phyloP scores from a whole-genome alignment of 176 grass and related monocot genomes.

The Ensete glaucum region DNA sequence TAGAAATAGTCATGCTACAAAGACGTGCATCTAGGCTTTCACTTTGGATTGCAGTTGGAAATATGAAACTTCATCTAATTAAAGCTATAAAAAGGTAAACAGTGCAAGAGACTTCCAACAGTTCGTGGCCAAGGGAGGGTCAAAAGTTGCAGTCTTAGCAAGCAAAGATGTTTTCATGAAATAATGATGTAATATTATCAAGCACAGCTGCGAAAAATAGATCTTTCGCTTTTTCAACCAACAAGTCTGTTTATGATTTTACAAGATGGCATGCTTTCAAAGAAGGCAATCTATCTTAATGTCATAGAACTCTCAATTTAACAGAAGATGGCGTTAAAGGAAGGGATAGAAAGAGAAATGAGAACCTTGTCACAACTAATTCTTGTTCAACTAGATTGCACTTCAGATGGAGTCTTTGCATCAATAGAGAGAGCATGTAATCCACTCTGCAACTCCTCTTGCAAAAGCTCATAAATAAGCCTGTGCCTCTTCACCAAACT shows the following conservation, averaged over 20 bases:
- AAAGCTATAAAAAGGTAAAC: neutral
- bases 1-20: too few relatives aligned
- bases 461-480: conserved; percentile 68
- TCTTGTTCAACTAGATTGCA: conserved; percentile 22
- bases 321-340: neutral
- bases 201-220: too few relatives aligned
- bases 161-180: too few relatives aligned
- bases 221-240: neutral
- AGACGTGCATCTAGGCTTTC: too few relatives aligned
- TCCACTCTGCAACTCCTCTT: conserved; percentile 68
- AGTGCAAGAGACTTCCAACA: neutral
- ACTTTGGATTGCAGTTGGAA: too few relatives aligned
- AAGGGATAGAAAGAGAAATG: neutral
- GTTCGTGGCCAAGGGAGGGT: too few relatives aligned
- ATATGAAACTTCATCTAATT: too few relatives aligned
- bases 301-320: too few relatives aligned
- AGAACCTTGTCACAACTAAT: neutral
- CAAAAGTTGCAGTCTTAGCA: too few relatives aligned
- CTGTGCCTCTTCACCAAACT: conserved; percentile 88
- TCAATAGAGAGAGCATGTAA: conserved; percentile 87
- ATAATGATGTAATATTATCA: too few relatives aligned
- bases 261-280: neutral
- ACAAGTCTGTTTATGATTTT: neutral
- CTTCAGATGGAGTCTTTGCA: conserved; percentile 67
- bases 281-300: neutral